A percentile compares a stretch with the other conserved stretches of the same genome.
These are phyloP conservation scores for Aaosphaeria arxii DNA, from an alignment of 2,329 filamentous ascomycete species.

Conservation along the genomic window DNA sequence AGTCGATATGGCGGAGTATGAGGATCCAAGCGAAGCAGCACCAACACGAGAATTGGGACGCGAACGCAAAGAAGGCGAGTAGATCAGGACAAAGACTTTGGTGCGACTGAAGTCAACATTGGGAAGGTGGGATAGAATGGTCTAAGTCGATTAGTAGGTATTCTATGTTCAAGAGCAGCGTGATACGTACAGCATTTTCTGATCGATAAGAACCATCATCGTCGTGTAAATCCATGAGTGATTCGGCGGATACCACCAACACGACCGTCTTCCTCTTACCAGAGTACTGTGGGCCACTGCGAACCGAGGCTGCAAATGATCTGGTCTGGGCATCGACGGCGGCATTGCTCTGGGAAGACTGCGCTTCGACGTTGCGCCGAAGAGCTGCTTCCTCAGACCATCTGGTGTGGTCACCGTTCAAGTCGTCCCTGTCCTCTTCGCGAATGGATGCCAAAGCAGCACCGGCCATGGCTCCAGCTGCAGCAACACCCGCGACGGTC, in stretches of 20 bases:
- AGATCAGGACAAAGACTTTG: constrained; percentile 85
- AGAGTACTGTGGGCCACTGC: constrained; percentile 18
- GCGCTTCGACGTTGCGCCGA: constrained; percentile 46
- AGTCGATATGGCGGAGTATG: constrained; percentile 78
- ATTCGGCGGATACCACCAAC: constrained; percentile 81
- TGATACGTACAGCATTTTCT: constrained; percentile 73
- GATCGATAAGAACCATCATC: constrained; percentile 57
- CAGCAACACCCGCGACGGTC: constrained; percentile 76
- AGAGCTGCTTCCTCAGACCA: constrained; percentile 89
- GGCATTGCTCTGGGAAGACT: constrained; percentile 30
- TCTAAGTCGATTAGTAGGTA: constrained; percentile 32
- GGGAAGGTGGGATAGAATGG: constrained; percentile 83
- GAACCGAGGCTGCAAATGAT: constrained; percentile 29
- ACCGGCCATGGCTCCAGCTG: constrained; percentile 77
- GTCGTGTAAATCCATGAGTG: constrained; percentile 56
- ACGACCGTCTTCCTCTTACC: constrained; percentile 68
- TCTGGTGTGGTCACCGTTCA: constrained; percentile 80
- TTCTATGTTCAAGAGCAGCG: background rate
- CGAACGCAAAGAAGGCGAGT: constrained; percentile 76
- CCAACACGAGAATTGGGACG: constrained; percentile 42
- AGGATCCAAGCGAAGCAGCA: constrained; percentile 68
- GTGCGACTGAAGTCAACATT: constrained; percentile 69
- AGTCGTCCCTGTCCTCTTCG: constrained; percentile 73
- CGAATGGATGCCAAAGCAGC: constrained; percentile 72
- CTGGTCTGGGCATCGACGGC: constrained; percentile 32